These are phyloP conservation scores for Mycena olivaceomarginata DNA, from an alignment of 768 basidiomycete genomes.

Conservation along the genomic window DNA sequence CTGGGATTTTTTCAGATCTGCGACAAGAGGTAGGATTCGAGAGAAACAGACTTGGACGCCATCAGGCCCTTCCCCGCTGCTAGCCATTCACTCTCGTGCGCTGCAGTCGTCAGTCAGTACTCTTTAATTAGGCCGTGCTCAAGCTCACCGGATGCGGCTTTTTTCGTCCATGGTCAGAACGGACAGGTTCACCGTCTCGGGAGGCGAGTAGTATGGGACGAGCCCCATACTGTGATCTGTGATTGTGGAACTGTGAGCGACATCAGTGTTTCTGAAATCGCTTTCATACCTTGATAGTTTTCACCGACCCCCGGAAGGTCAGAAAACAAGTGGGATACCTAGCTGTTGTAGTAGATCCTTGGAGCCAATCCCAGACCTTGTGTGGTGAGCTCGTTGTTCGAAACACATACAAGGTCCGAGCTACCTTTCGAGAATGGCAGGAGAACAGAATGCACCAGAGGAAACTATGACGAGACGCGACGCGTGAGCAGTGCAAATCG, in stretches of 20 bases:
- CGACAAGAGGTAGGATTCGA: background rate
- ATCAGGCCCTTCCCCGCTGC: slow-evolving; percentile 59
- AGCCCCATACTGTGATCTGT: slow-evolving; percentile 1
- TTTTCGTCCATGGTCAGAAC: background rate
- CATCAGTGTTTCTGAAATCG: too few relatives aligned
- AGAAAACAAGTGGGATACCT: slow-evolving; percentile 68
- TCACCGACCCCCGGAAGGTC: slow-evolving; percentile 88
- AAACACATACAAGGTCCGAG: background rate
- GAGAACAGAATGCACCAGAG: slow-evolving; percentile 73
- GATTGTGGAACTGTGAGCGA: too few relatives aligned
- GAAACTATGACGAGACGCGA: slow-evolving; percentile 69
- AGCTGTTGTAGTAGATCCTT: slow-evolving; percentile 64
- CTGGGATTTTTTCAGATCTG: slow-evolving; percentile 51
- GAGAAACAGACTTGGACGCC: slow-evolving; percentile 67
- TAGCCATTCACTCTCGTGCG: slow-evolving; percentile 10
- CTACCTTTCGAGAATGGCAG: slow-evolving; percentile 71
- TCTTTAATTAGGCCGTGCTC: background rate
- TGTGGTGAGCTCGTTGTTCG: background rate
- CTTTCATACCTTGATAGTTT: slow-evolving; percentile 60
- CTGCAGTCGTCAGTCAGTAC: background rate
- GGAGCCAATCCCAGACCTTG: slow-evolving; percentile 80
- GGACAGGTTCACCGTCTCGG: background rate
- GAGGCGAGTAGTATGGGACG: background rate
- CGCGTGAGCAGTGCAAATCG: slow-evolving; percentile 51
- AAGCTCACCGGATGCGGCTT: slow-evolving; percentile 10